Evolutionary conservation across 2,329 filamentous ascomycete species (phyloP).

Genomic region (Diplocarpon mali): DNA sequence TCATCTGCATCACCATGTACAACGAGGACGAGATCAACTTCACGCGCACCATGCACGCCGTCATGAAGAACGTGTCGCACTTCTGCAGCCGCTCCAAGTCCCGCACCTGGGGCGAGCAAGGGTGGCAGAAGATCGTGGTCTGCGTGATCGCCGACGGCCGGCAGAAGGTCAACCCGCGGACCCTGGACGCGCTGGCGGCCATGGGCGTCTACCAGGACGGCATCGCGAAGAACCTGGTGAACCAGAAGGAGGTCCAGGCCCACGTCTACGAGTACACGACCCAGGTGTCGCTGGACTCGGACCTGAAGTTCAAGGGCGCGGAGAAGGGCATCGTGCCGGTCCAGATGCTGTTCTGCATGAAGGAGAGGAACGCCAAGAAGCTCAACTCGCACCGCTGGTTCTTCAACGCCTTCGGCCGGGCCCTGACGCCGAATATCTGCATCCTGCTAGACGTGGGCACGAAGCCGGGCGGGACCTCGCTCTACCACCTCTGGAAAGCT

Average conservation of each 20-base stretch:
- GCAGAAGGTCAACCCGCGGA: slow-evolving; percentile 85
- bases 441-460: slow-evolving; percentile 96
- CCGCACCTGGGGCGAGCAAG: slow-evolving; percentile 90
- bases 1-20: slow-evolving; percentile 98
- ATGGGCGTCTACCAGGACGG: slow-evolving; percentile 98
- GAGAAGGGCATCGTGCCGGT: slow-evolving; percentile 98
- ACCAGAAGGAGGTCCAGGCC: slow-evolving; percentile 86
- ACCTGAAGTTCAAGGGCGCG: slow-evolving; percentile 96
- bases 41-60: slow-evolving; percentile 94
- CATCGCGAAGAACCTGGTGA: slow-evolving; percentile 97
- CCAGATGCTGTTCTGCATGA: slow-evolving; percentile 96
- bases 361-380: slow-evolving; percentile 96
- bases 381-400: slow-evolving; percentile 98
- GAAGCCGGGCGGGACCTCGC: slow-evolving; percentile 72
- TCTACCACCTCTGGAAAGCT: slow-evolving; percentile 99
- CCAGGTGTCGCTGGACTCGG: slow-evolving; percentile 88
- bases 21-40: slow-evolving; percentile 97
- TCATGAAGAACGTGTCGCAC: slow-evolving; percentile 96
- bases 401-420: slow-evolving; percentile 93
- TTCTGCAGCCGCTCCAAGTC: slow-evolving; percentile 90
- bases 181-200: slow-evolving; percentile 84
- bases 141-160: slow-evolving; percentile 93
- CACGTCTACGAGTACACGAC: slow-evolving; percentile 99
- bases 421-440: slow-evolving; percentile 90
- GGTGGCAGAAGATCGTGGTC: slow-evolving; percentile 99